phyloP scores from a whole-genome alignment of 345 rosid genomes.

The Pseudoturritis turrita region DNA sequence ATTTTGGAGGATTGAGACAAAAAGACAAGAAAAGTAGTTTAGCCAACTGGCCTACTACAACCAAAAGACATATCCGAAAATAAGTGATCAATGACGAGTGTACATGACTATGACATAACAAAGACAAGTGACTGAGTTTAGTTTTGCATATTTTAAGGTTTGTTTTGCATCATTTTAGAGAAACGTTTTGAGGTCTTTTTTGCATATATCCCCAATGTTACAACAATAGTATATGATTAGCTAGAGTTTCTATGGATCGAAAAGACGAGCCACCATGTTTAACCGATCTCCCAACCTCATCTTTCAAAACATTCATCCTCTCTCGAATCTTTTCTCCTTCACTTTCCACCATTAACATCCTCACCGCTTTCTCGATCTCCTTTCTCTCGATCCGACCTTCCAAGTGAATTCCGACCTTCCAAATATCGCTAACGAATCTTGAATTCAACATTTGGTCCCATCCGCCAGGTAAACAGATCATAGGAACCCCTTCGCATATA shows the following conservation, averaged over 20 bases:
- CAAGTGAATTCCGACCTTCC: slow-evolving; percentile 21
- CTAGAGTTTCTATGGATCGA: slow-evolving; percentile 9
- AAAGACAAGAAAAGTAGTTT: neutral
- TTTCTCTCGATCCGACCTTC: slow-evolving; percentile 17
- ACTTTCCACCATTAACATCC: slow-evolving; percentile 17
- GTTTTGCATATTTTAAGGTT: neutral
- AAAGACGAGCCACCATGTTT: slow-evolving; percentile 18
- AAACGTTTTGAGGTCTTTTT: neutral
- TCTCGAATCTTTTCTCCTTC: slow-evolving; percentile 14
- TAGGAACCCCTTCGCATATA: slow-evolving; percentile 33
- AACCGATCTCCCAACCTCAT: slow-evolving; percentile 19
- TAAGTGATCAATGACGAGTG: neutral
- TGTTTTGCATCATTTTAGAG: neutral
- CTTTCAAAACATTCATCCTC: slow-evolving; percentile 20
- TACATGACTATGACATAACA: neutral
- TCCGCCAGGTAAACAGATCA: slow-evolving; percentile 28
- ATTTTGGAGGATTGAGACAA: neutral
- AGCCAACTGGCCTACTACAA: neutral
- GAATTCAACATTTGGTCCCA: slow-evolving; percentile 32
- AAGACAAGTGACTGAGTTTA: too few species aligned
- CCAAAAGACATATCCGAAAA: neutral
- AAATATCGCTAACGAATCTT: slow-evolving; percentile 27
- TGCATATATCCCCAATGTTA: neutral
- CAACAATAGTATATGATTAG: slow-evolving; percentile 13
- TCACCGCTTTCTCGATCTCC: slow-evolving; percentile 27